Base-by-base conservation (phyloP, 2,329 filamentous ascomycete species). In the Falciphora oryzae region DNA sequence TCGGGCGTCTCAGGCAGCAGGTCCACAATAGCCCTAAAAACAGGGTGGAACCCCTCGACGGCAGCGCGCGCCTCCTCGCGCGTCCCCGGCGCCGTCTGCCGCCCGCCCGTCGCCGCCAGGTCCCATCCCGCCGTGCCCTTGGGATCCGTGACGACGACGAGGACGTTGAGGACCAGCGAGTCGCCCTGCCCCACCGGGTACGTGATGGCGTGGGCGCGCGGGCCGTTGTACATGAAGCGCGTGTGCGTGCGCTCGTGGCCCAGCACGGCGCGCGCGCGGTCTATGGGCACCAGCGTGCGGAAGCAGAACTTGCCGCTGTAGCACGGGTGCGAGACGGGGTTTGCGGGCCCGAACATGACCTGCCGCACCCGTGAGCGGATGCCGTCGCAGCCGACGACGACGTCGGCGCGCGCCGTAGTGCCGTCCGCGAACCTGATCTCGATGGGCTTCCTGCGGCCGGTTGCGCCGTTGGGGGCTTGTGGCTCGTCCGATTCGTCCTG, bases 271-370 rank as follows among this genome's bases (percentile, higher is more conserved):
- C 76, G 73, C 0, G 86, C 86, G n/a, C 80, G 72, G 0, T 78
- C 75, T 79, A 89, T 89, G 0, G 86, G 84, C 2, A 89, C 77
- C 2, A 90, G 73, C 0, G 83, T 83, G 8, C 88, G 80, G 73
- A 87, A 90, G 44, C 84, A 87, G 73, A 84, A 85, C 67, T 87
- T 85, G 38, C 81, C 77, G 0, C 81, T 81, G 70, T 86, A 89
- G 1, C 75, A 71, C 0, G 85, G 77, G 31, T 78, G 71, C 0
- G 79, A 74, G 3, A 78, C 76, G 0, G 80, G 78, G 65, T 80
- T 73, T 28, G 76, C 73, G 2, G 77, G 71, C 0, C 82, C 83
- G 3, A 88, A 75, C 6, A 89, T 72, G 18, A 84, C 71, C 35
- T 80, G 71, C 10, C 87, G 77, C 3, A 83, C 78, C 4, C 77